A percentile compares a stretch with the other conserved stretches of the same genome.
Evolutionary conservation across 1,284 basidiomycete genomes (phyloP).

Genomic region (Marasmius fiardii): DNA sequence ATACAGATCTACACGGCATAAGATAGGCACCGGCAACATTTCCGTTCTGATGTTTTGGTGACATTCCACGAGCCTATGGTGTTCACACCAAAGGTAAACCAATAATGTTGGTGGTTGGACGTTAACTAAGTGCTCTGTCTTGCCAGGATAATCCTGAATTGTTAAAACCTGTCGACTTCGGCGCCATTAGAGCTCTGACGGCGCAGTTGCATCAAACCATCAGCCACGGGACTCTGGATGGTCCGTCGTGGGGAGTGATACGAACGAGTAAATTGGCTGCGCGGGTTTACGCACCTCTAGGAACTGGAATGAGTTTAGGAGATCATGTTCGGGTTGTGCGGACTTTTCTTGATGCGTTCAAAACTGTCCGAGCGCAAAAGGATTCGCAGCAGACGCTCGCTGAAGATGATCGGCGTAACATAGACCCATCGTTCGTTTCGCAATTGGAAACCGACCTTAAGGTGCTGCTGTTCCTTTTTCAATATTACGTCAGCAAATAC

Average conservation of each 20-base stretch:
- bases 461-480: constrained; percentile 33
- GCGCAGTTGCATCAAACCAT: constrained; percentile 63
- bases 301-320: constrained; percentile 77
- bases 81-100: constrained; percentile 57
- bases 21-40: constrained; percentile 62
- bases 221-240: constrained; percentile 72
- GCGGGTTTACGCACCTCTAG: constrained; percentile 78
- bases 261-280: constrained; percentile 73
- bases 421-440: constrained; percentile 21
- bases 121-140: background rate
- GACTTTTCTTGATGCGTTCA: constrained; percentile 75
- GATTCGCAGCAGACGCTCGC: no score
- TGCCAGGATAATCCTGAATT: constrained; percentile 66
- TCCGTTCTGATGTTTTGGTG: constrained; percentile 82
- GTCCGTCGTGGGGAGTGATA: constrained; percentile 78
- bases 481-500: background rate
- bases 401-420: constrained; percentile 24
- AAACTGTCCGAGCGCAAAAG: constrained; percentile 31
- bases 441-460: constrained; percentile 57
- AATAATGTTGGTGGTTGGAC: background rate
- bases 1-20: background rate
- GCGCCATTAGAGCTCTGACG: constrained; percentile 60
- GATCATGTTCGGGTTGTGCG: constrained; percentile 76
- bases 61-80: constrained; percentile 75
- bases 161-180: constrained; percentile 61